Conservation (phyloP, 768 basidiomycete species). For the Pleurotus tuoliensis region DNA sequence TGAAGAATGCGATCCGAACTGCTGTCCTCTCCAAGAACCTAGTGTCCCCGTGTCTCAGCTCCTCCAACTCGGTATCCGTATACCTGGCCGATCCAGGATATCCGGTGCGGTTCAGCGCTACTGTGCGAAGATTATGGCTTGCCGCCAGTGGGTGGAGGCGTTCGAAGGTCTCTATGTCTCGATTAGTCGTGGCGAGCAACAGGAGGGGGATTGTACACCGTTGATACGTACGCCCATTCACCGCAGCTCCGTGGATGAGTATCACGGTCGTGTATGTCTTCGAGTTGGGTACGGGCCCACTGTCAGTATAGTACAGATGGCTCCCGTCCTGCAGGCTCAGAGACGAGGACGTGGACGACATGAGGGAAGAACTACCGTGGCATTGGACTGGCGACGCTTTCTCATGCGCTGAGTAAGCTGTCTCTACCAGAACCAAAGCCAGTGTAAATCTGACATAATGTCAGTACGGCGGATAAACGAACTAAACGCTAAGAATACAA, state of each 20-base stretch:
- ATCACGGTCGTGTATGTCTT: constrained; percentile 17
- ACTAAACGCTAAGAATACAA: too few species aligned
- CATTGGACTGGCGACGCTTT: too few species aligned
- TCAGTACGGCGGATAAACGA: too few species aligned
- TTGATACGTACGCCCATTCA: constrained; percentile 16
- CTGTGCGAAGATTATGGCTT: constrained; percentile 1
- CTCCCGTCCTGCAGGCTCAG: background rate
- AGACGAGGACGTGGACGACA: background rate
- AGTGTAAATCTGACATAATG: too few species aligned
- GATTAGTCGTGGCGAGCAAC: background rate
- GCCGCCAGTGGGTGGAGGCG: constrained; percentile 19
- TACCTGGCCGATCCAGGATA: constrained; percentile 17
- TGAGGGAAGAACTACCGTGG: background rate
- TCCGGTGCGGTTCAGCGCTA: constrained; percentile 9
- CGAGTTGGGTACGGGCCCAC: background rate
- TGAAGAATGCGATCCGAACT: constrained; percentile 15
- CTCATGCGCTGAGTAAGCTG: too few species aligned
- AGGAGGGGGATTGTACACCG: background rate
- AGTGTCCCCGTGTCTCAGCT: background rate
- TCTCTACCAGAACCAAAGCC: too few species aligned
- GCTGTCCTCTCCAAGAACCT: constrained; percentile 12
- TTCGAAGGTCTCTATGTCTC: constrained; percentile 10
- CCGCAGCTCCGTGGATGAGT: constrained; percentile 16
- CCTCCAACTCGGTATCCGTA: constrained; percentile 21
- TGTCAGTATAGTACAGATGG: constrained; percentile 1